Percentiles rank a stretch among this genome's conserved stretches.
These are phyloP conservation scores for Tetrapisispora fleetii DNA, from an alignment of 805 yeast genomes.

Conservation along the genomic window DNA sequence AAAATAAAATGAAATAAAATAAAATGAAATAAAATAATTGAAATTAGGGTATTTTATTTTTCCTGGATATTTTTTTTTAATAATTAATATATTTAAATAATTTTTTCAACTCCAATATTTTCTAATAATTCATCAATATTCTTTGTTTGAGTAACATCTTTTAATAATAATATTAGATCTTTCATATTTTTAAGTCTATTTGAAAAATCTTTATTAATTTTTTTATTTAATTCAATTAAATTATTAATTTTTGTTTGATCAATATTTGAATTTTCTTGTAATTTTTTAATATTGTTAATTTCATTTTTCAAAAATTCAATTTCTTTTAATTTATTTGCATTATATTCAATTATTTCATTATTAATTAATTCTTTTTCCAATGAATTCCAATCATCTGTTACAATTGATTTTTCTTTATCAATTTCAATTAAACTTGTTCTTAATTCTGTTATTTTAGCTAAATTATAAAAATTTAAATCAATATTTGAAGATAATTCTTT, in stretches of 20 bases:
- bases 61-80: not conserved
- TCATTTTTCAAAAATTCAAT: conserved; percentile 5
- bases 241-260: conserved; percentile 10
- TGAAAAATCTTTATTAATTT: conserved; percentile 11
- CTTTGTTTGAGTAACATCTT: conserved; percentile 19
- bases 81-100: not conserved
- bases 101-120: conserved; percentile 18
- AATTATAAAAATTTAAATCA: conserved; percentile 5
- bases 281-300: conserved; percentile 5
- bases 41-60: not conserved
- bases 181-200: conserved; percentile 13
- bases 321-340: conserved; percentile 4
- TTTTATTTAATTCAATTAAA: conserved; percentile 6
- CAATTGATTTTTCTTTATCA: conserved; percentile 11
- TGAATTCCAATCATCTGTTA: conserved; percentile 6
- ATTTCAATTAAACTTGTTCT: conserved; percentile 17
- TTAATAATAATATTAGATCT: conserved; percentile 13
- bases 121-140: conserved; percentile 22
- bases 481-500: conserved; percentile 10
- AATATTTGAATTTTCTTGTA: not conserved
- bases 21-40: not conserved
- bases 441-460: conserved; percentile 16
- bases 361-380: conserved; percentile 14
- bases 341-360: conserved; percentile 5
- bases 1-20: not conserved